Evolutionary conservation across 495 filamentous ascomycete species (phyloP).

Genomic region (Podospora tetraspora): DNA sequence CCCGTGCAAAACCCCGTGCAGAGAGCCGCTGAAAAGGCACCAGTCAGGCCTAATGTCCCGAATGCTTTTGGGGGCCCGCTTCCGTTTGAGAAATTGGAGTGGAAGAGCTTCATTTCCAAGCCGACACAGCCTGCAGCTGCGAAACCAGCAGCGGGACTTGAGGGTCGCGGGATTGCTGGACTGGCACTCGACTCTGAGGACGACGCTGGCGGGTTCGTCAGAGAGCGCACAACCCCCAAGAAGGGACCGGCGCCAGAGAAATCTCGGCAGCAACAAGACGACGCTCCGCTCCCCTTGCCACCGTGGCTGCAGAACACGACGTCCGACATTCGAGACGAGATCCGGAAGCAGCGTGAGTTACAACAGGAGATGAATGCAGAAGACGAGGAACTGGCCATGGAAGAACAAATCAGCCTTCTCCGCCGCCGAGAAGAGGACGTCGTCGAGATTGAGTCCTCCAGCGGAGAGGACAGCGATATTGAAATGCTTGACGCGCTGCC

Average conservation of each 20-base stretch:
- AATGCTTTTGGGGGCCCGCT: conserved; percentile 71
- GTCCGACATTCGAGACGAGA: conserved; percentile 48
- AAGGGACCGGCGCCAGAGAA: conserved; percentile 23
- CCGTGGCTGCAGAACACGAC: conserved; percentile 71
- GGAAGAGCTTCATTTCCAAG: conserved; percentile 54
- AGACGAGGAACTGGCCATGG: conserved; percentile 48
- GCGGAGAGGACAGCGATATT: conserved; percentile 47
- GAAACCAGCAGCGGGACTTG: conserved; percentile 15
- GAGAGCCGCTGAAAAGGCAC: conserved; percentile 19
- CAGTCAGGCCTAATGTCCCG: conserved; percentile 35
- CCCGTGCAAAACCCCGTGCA: neutral
- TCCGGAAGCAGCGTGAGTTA: conserved; percentile 41
- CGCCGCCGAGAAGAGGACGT: conserved; percentile 29
- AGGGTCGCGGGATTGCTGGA: conserved; percentile 18
- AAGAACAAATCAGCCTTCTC: conserved; percentile 37
- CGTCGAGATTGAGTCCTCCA: conserved; percentile 43
- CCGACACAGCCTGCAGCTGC: conserved; percentile 39
- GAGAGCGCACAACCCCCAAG: conserved; percentile 4
- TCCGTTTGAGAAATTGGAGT: conserved; percentile 81
- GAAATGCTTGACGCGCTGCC: conserved; percentile 50
- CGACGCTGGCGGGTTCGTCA: conserved; percentile 63
- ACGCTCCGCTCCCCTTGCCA: conserved; percentile 61
- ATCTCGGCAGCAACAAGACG: conserved; percentile 44
- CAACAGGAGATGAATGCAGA: conserved; percentile 45
- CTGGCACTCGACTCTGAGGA: conserved; percentile 38